Base-by-base conservation (phyloP, 1,284 basidiomycete genomes). In the Macrocystidia cucumis region DNA sequence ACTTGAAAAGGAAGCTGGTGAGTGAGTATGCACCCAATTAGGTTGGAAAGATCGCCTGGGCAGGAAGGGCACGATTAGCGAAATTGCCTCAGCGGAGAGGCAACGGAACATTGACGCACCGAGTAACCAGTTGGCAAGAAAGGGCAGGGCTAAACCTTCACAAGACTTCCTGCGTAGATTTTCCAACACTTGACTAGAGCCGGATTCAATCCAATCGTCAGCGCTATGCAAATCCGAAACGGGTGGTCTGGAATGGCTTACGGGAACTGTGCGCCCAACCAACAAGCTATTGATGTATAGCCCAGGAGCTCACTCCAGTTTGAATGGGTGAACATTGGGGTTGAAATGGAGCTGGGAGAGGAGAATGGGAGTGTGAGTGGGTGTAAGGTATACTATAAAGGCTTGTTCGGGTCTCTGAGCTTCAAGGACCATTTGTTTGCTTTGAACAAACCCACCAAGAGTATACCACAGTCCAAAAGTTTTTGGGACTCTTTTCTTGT, bases 1-100 rank as follows among this genome's bases (percentile, higher is more conserved):
- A 88, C 90, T 61, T 93, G 91, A 59, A 97, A 96, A 9, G 90
- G 90, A n/a, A 96, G 71, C 52, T 96, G 92, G 49, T 84, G 72
- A 1, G 92, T 96, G 35, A 97, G 67, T 42, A 96, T 59, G 57
- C 92, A 95, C 9, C 91, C 89, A 46, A 95, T 60, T 24, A 96
- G 69, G 56, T 96, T 96, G 16, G 91, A 91, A 21, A 84, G 61
- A 59, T 96, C 92, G 37, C 92, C 90, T 91, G 42, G 12, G 29
- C 16, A 23, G 16, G 30, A 17, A 29, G 40, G 43, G 37, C 11
- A 35, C 21, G 19, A 38, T 13, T 25, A 5, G 23, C 17, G 30
- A 20, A 27, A 32, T 19, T 13, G 12, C 12, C 21, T 28, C 14
- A 39, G 12, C 28, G 9, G 22, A 14, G 20, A 28, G n/a, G n/a